These are phyloP conservation scores for Aspergillus quadrilineatus DNA, from an alignment of 2,329 filamentous ascomycete genomes.

Conservation along the genomic window DNA sequence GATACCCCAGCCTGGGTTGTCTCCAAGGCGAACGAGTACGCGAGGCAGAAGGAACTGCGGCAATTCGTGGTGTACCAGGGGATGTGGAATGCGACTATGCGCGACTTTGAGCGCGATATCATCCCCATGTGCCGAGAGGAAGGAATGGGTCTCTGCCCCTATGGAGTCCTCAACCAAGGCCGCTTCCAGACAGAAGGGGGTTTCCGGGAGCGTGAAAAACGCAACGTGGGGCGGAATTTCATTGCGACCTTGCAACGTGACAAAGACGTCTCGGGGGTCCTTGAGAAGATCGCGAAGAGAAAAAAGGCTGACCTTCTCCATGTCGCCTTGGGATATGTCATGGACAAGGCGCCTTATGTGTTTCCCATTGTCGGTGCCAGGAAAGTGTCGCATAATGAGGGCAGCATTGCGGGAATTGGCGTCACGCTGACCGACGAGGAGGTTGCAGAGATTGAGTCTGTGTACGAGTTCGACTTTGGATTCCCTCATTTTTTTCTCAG, in stretches of 20 bases:
- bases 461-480: conserved; percentile 1
- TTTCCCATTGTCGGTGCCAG: conserved; percentile 56
- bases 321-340: conserved; percentile 52
- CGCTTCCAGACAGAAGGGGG: conserved; percentile 44
- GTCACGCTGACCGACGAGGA: conserved; percentile 29
- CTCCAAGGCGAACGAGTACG: conserved; percentile 55
- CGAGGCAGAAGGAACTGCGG: conserved; percentile 65
- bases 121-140: conserved; percentile 64
- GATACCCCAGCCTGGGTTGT: conserved; percentile 68
- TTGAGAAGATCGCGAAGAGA: conserved; percentile 8
- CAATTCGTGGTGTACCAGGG: conserved; percentile 71
- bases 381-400: conserved; percentile 53
- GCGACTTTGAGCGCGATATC: conserved; percentile 70
- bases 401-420: conserved; percentile 57
- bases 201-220: conserved; percentile 27
- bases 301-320: conserved; percentile 12
- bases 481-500: not conserved
- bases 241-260: conserved; percentile 15
- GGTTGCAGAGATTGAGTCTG: not conserved
- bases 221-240: conserved; percentile 24
- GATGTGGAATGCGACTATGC: conserved; percentile 58
- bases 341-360: conserved; percentile 54
- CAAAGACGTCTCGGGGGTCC: conserved; percentile 13
- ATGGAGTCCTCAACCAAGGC: conserved; percentile 36
- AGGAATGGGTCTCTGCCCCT: conserved; percentile 61